Evolutionary conservation across 2,329 filamentous ascomycete genomes (phyloP).

Genomic region (Myriosclerotinia curreyana): DNA sequence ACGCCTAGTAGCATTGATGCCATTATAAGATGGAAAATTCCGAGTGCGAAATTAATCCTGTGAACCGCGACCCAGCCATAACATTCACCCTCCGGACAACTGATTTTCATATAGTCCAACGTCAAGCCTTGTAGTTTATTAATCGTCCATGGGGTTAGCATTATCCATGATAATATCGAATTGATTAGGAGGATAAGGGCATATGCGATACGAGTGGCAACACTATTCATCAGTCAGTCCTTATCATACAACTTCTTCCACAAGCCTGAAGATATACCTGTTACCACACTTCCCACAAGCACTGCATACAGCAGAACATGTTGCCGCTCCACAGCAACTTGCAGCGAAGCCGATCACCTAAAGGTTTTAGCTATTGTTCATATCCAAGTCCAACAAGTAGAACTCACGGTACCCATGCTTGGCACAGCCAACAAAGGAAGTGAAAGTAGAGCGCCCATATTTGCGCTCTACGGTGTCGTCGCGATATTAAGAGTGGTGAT

Average conservation of each 20-base stretch:
- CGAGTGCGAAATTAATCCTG: constrained; percentile 95
- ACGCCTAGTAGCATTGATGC: constrained; percentile 84
- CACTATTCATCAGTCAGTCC: constrained; percentile 50
- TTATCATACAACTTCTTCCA: constrained; percentile 1
- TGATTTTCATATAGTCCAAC: constrained; percentile 93
- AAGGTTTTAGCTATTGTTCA: constrained; percentile 29
- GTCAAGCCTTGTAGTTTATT: constrained; percentile 91
- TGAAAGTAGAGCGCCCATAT: constrained; percentile 89
- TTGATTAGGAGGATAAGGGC: constrained; percentile 93
- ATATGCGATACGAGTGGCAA: constrained; percentile 95
- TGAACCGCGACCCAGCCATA: constrained; percentile 96
- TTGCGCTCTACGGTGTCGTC: constrained; percentile 25
- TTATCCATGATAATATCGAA: constrained; percentile 96
- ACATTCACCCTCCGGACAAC: constrained; percentile 85
- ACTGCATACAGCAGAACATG: constrained; percentile 92
- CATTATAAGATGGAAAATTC: constrained; percentile 86
- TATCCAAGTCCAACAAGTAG: constrained; percentile 4
- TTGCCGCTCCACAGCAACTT: constrained; percentile 94
- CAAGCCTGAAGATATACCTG: constrained; percentile 55
- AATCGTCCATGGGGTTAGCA: constrained; percentile 98
- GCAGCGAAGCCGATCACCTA: constrained; percentile 75
- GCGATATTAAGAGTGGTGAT: constrained; percentile 4
- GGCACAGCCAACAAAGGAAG: constrained; percentile 86
- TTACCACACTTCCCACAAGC: constrained; percentile 97
- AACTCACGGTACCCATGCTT: constrained; percentile 76